Percentiles rank a stretch among this genome's conserved stretches.
Conservation (phyloP, 2,329 filamentous ascomycete genomes). For the Aplosporella prunicola region DNA sequence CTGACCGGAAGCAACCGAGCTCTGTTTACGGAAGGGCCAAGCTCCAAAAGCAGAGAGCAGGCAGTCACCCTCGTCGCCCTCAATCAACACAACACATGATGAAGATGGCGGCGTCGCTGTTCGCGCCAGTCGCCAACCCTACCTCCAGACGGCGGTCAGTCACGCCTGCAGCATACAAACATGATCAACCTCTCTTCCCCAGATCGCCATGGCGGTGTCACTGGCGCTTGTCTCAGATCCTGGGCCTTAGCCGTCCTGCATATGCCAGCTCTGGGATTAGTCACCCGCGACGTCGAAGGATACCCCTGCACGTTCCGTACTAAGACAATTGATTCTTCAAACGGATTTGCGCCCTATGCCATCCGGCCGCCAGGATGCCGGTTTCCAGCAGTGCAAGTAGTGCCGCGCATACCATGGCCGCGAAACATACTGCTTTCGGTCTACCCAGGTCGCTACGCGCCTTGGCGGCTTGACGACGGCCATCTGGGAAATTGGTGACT, state of each 20-base stretch:
- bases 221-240: slow-evolving; percentile 10
- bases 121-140: no score
- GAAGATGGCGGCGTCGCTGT: no score
- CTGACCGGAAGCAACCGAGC: slow-evolving; percentile 11
- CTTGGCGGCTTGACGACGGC: slow-evolving; percentile 8
- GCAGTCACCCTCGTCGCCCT: no score
- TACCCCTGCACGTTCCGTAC: slow-evolving; percentile 10
- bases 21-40: no score
- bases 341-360: slow-evolving; percentile 9
- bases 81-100: no score
- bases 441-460: slow-evolving; percentile 9
- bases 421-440: slow-evolving; percentile 13
- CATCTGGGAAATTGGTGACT: slow-evolving; percentile 11
- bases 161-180: slow-evolving; percentile 7
- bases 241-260: slow-evolving; percentile 8
- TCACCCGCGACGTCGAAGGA: slow-evolving; percentile 9
- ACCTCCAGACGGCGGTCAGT: no score
- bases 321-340: slow-evolving; percentile 12
- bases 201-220: slow-evolving; percentile 9
- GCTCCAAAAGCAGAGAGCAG: no score
- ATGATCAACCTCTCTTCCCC: slow-evolving; percentile 9
- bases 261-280: slow-evolving; percentile 8
- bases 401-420: slow-evolving; percentile 12
- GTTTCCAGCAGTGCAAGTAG: slow-evolving; percentile 8
- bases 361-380: slow-evolving; percentile 6